A percentile compares a stretch with the other conserved stretches of the same genome.
Evolutionary conservation across 2,329 filamentous ascomycete genomes (phyloP).

Genomic region (Aspergillus amoenus): DNA sequence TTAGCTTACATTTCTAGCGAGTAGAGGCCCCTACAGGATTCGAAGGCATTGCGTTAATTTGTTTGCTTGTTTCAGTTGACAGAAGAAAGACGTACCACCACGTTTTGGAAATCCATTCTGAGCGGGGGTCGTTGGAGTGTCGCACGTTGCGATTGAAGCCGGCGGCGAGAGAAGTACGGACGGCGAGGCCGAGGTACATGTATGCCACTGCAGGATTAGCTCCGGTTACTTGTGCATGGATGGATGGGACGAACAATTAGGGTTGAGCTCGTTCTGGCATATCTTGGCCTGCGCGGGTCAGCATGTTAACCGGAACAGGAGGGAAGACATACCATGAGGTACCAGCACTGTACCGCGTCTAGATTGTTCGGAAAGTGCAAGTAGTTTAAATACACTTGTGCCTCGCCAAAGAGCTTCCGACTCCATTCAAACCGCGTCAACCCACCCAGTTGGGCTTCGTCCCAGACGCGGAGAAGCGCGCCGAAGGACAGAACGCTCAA

Average conservation of each 20-base stretch:
- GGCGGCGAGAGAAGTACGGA: slow-evolving; percentile 49
- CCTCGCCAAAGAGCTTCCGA: slow-evolving; percentile 47
- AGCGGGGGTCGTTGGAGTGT: slow-evolving; percentile 32
- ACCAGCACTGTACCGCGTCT: slow-evolving; percentile 50
- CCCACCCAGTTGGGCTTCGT: slow-evolving; percentile 45
- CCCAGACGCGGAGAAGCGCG: slow-evolving; percentile 46
- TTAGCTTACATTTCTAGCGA: slow-evolving; percentile 43
- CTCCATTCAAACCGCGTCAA: slow-evolving; percentile 49
- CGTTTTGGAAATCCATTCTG: slow-evolving; percentile 45
- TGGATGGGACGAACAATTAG: slow-evolving; percentile 35
- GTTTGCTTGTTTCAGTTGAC: background rate
- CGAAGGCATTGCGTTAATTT: background rate
- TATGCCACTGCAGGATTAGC: slow-evolving; percentile 38
- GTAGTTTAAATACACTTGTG: slow-evolving; percentile 39
- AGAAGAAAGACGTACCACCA: slow-evolving; percentile 43
- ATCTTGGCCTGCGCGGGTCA: slow-evolving; percentile 42
- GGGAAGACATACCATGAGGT: slow-evolving; percentile 42
- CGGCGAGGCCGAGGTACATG: slow-evolving; percentile 50
- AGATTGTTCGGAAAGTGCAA: slow-evolving; percentile 47
- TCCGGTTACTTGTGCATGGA: background rate
- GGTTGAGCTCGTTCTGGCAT: slow-evolving; percentile 52
- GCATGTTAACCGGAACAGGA: background rate
- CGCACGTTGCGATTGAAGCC: slow-evolving; percentile 48
- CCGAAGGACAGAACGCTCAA: slow-evolving; percentile 50
- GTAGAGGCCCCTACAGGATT: slow-evolving; percentile 39